Conservation (phyloP, 345 rosid genomes). For the Salix caprea region DNA sequence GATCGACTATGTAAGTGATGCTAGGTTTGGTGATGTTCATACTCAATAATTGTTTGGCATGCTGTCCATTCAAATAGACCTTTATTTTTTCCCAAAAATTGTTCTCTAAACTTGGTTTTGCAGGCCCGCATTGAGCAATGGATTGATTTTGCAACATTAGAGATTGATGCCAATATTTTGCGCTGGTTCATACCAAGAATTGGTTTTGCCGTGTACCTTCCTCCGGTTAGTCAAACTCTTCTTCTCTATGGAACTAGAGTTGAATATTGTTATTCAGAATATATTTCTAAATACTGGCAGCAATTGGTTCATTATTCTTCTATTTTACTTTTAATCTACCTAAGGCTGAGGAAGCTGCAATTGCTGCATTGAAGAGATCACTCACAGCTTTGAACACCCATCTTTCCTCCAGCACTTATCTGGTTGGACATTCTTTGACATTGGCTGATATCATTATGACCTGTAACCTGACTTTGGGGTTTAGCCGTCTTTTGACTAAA, state of each 20-base stretch:
- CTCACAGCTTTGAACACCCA: constrained; percentile 67
- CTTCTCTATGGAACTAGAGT: neutral
- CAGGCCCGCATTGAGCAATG: constrained; percentile 91
- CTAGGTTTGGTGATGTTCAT: too few relatives aligned
- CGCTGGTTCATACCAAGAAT: constrained; percentile 59
- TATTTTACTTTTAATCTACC: neutral
- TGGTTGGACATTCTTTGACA: constrained; percentile 86
- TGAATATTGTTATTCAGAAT: neutral
- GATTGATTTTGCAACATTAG: constrained; percentile 79
- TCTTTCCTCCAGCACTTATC: constrained; percentile 68
- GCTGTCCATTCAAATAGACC: neutral
- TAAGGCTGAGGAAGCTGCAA: constrained; percentile 77
- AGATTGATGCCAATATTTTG: constrained; percentile 62
- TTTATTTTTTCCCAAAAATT: neutral
- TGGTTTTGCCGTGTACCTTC: constrained; percentile 54
- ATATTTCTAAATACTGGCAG: neutral
- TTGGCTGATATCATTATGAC: constrained; percentile 76
- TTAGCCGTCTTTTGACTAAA: constrained; percentile 52
- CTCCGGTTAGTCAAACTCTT: constrained; percentile 51
- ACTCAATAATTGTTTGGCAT: too few relatives aligned
- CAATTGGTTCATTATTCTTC: neutral
- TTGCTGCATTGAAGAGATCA: constrained; percentile 70
- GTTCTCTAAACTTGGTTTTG: neutral
- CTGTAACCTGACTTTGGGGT: constrained; percentile 68
- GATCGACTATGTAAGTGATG: constrained; percentile 62